Evolutionary conservation across 441 rosid species (phyloP).

Genomic region (Iberis amara): DNA sequence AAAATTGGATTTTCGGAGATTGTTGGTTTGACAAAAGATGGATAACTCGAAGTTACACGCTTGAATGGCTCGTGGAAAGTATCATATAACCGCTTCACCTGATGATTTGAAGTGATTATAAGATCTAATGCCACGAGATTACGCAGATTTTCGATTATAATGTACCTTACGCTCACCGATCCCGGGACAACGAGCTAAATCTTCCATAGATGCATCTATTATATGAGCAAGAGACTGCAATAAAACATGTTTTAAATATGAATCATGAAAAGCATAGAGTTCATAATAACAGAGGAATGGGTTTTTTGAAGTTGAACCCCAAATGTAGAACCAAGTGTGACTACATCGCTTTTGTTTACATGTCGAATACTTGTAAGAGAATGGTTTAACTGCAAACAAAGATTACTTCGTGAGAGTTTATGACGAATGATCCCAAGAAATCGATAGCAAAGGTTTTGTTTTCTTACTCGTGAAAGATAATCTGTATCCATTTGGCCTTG

Average conservation of each 20-base stretch:
- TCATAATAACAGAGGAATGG: neutral
- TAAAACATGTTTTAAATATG: constrained; percentile 5
- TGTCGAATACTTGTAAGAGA: constrained; percentile 73
- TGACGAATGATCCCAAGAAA: neutral
- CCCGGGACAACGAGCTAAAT: constrained; percentile 91
- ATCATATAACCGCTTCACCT: constrained; percentile 86
- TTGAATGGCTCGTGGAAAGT: constrained; percentile 96
- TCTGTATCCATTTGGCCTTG: constrained; percentile 94
- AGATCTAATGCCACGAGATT: neutral
- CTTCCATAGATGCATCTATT: constrained; percentile 96
- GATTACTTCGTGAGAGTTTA: neutral
- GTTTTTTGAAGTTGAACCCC: constrained; percentile 50
- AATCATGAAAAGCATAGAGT: neutral
- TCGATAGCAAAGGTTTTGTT: constrained; percentile 4
- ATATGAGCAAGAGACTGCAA: constrained; percentile 81
- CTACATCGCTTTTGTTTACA: constrained; percentile 93
- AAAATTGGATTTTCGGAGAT: constrained; percentile 36
- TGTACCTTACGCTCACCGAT: constrained; percentile 92
- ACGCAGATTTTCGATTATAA: neutral
- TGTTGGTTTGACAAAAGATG: constrained; percentile 41
- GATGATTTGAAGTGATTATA: constrained; percentile 11
- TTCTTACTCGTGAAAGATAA: constrained; percentile 69
- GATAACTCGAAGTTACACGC: constrained; percentile 48
- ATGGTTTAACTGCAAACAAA: constrained; percentile 56
- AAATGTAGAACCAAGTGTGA: constrained; percentile 92